Evolutionary conservation across 495 filamentous ascomycete species (phyloP).

Genomic region (Aspergillus sparsus): DNA sequence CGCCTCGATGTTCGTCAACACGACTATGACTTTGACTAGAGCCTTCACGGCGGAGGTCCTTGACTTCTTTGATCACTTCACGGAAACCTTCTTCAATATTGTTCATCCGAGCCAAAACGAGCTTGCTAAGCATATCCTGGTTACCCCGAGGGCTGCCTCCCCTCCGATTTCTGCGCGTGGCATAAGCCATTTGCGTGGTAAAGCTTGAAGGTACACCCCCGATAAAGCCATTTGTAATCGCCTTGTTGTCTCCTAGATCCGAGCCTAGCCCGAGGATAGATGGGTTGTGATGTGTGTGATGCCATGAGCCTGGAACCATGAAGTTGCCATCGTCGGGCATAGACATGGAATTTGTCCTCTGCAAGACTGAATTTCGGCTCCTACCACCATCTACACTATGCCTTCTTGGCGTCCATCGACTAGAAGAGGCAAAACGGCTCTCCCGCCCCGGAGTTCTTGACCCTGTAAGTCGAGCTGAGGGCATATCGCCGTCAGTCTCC

Average conservation of each 20-base stretch:
- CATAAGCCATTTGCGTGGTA: constrained; percentile 75
- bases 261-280: constrained; percentile 69
- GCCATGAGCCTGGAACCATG: constrained; percentile 37
- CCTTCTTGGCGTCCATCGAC: constrained; percentile 33
- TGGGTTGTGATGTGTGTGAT: constrained; percentile 41
- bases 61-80: constrained; percentile 82
- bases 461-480: constrained; percentile 19
- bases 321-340: constrained; percentile 52
- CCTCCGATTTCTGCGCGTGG: constrained; percentile 51
- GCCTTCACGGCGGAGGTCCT: constrained; percentile 50
- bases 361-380: constrained; percentile 52
- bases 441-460: constrained; percentile 31
- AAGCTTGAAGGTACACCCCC: constrained; percentile 72
- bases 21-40: constrained; percentile 39
- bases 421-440: constrained; percentile 20
- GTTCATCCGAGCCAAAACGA: constrained; percentile 92
- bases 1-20: constrained; percentile 28
- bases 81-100: constrained; percentile 82
- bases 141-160: constrained; percentile 43
- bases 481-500: constrained; percentile 43
- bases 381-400: constrained; percentile 25
- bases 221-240: constrained; percentile 51
- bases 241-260: constrained; percentile 70
- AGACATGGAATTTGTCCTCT: constrained; percentile 53
- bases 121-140: constrained; percentile 70